phyloP scores from a whole-genome alignment of 108 stramenopile genomes.

The Fragilaria radians region DNA sequence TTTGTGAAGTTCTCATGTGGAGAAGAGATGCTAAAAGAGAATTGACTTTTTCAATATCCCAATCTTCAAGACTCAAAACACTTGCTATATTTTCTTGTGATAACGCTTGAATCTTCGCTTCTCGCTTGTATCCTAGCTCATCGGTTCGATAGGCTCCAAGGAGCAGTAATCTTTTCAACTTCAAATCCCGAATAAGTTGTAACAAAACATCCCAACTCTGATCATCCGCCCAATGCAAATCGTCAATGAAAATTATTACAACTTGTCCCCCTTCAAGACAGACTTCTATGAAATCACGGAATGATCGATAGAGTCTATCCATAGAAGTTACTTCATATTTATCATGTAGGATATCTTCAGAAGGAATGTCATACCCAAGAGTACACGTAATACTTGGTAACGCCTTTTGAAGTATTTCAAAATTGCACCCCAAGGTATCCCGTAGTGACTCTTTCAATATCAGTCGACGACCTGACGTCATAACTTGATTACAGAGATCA shows the following conservation, averaged over 20 bases:
- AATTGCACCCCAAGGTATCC: not conserved
- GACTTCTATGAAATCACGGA: too few species aligned
- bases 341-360: too few species aligned
- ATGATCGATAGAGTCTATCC: too few species aligned
- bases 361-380: too few species aligned
- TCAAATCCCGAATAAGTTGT: not conserved
- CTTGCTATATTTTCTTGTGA: not conserved
- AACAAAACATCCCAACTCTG: too few species aligned
- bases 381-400: too few species aligned
- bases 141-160: not conserved
- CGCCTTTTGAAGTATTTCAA: not conserved
- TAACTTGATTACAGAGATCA: not conserved
- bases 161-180: not conserved
- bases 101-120: not conserved
- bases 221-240: too few species aligned
- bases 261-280: not conserved
- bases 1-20: not conserved
- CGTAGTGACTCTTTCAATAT: not conserved
- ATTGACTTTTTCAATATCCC: conserved; percentile 1
- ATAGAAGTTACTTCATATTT: too few species aligned
- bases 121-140: not conserved
- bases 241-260: not conserved
- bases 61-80: not conserved
- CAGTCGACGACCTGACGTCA: not conserved
- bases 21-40: not conserved